Percentiles rank a stretch among this genome's conserved stretches.
phyloP scores from a whole-genome alignment of 1,284 basidiomycete genomes.

The Moniliella sp. region DNA sequence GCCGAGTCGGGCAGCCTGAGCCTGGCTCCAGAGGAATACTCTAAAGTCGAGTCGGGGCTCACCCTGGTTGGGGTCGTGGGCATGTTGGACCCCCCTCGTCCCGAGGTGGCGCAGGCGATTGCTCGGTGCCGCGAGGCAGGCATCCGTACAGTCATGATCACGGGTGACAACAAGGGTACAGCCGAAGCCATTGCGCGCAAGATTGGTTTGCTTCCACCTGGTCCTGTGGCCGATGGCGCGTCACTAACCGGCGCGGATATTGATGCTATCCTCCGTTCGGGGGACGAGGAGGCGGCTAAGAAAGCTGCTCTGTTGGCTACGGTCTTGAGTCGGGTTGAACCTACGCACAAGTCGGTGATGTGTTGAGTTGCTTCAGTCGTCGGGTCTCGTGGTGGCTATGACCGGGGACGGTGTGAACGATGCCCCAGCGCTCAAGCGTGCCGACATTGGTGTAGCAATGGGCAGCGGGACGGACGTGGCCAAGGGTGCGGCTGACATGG shows the following conservation, averaged over 20 bases:
- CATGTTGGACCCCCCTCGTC: conserved; percentile 92
- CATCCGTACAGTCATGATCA: conserved; percentile 88
- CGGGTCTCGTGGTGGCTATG: conserved; percentile 93
- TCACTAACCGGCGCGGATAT: conserved; percentile 44
- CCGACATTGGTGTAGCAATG: conserved; percentile 37
- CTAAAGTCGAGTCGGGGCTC: conserved; percentile 55
- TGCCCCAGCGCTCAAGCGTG: conserved; percentile 36
- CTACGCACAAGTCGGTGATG: conserved; percentile 81
- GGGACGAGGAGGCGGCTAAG: conserved; percentile 48
- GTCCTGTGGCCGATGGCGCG: conserved; percentile 46
- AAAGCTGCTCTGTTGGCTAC: conserved; percentile 63
- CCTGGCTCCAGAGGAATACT: too few relatives aligned
- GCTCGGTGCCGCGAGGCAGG: conserved; percentile 76
- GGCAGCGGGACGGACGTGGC: conserved; percentile 36
- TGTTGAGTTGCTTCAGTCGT: conserved; percentile 76
- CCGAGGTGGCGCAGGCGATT: conserved; percentile 68
- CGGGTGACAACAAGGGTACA: conserved; percentile 92
- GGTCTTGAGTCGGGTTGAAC: conserved; percentile 80
- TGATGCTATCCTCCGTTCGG: too few relatives aligned
- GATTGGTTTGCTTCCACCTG: conserved; percentile 89
- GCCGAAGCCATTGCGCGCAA: conserved; percentile 89
- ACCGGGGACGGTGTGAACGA: conserved; percentile 36
- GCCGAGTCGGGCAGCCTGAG: too few relatives aligned
- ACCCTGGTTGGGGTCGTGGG: conserved; percentile 85
- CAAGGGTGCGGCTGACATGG: conserved; percentile 37